Conservation (phyloP, 1,284 basidiomycete species). For the Sporisorium scitamineum region DNA sequence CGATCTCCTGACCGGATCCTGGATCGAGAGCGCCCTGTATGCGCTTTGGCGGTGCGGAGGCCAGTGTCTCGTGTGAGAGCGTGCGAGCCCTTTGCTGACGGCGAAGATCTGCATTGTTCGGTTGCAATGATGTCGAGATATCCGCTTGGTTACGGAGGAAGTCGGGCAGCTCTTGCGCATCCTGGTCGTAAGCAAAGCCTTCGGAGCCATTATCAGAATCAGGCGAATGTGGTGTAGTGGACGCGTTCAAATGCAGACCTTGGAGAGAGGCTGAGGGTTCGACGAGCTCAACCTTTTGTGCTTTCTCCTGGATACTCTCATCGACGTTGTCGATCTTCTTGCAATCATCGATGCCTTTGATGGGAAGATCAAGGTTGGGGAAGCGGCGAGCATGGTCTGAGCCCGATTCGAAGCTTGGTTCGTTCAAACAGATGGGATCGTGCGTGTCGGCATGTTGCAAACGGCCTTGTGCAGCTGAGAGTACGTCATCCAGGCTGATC, state of each 20-base stretch:
- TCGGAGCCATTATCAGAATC: constrained; percentile 26
- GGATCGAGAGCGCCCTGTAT: constrained; percentile 43
- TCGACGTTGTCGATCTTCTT: background rate
- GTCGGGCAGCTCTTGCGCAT: constrained; percentile 51
- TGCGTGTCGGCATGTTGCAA: constrained; percentile 22
- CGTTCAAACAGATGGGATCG: constrained; percentile 28
- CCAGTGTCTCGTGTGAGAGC: constrained; percentile 16
- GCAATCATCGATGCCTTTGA: constrained; percentile 41
- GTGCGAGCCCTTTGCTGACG: constrained; percentile 21
- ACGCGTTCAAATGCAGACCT: constrained; percentile 11
- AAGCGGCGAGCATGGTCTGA: constrained; percentile 43
- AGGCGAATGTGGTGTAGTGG: constrained; percentile 12
- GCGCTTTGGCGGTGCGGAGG: constrained; percentile 18
- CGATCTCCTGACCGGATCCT: constrained; percentile 41
- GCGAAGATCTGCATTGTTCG: constrained; percentile 10
- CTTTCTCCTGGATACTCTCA: background rate
- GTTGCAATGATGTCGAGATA: background rate
- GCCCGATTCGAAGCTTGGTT: constrained; percentile 38
- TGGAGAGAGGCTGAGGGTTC: constrained; percentile 19
- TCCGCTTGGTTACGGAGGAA: constrained; percentile 15
- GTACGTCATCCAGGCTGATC: constrained; percentile 55
- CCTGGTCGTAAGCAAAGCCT: constrained; percentile 51
- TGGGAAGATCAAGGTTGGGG: constrained; percentile 45
- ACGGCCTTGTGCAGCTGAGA: constrained; percentile 41
- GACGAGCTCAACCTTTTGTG: background rate